These are phyloP conservation scores for Ogataea neopini DNA, from an alignment of 805 yeast species.

Conservation along the genomic window DNA sequence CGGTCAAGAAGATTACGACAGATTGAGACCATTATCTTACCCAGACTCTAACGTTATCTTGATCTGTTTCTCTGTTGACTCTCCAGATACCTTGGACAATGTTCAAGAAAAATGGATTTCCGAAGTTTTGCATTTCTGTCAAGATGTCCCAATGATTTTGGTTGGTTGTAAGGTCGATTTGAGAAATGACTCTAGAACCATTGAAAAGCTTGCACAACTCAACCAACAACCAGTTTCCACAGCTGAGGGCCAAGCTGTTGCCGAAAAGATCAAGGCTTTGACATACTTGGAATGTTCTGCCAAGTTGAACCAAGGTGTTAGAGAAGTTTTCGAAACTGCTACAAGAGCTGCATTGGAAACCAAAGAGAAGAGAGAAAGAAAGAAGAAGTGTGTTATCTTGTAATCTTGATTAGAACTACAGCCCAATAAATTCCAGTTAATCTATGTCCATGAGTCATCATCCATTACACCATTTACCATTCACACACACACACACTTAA, in stretches of 20 bases:
- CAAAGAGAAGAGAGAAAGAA: constrained; percentile 54
- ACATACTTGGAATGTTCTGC: constrained; percentile 92
- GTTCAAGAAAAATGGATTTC: constrained; percentile 96
- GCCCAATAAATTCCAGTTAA: constrained; percentile 8
- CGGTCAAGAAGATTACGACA: constrained; percentile 97
- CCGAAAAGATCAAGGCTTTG: constrained; percentile 85
- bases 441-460: constrained; percentile 5
- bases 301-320: constrained; percentile 85
- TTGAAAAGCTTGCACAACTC: constrained; percentile 70
- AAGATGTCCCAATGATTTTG: constrained; percentile 86
- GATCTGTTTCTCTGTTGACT: constrained; percentile 87
- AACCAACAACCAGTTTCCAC: constrained; percentile 80
- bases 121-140: constrained; percentile 92
- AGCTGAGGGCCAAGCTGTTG: constrained; percentile 83
- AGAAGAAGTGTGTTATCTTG: constrained; percentile 71
- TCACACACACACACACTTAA: not conserved
- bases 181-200: constrained; percentile 77
- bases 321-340: constrained; percentile 90
- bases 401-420: constrained; percentile 31
- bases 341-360: constrained; percentile 85
- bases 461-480: not conserved
- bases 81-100: constrained; percentile 90
- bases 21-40: constrained; percentile 86
- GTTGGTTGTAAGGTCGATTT: constrained; percentile 92
- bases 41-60: constrained; percentile 91